These are phyloP conservation scores for Phytopythium aichiense DNA, from an alignment of 352 stramenopile species.

Conservation along the genomic window DNA sequence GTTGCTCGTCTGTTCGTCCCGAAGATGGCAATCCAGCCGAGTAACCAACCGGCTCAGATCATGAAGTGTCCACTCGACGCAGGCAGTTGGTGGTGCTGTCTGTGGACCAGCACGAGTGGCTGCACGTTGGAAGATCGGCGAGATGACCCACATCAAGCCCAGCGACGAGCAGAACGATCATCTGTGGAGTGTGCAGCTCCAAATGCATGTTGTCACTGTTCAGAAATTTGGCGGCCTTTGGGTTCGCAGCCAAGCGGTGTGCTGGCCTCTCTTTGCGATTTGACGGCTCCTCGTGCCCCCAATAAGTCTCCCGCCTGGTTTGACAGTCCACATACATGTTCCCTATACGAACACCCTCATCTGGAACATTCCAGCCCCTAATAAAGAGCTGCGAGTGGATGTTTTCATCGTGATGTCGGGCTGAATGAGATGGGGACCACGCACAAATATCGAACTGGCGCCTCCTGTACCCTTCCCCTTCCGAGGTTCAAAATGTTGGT, in stretches of 20 bases:
- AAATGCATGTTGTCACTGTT: no score
- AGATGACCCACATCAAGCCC: no score
- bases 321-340: neutral
- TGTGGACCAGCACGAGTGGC: no score
- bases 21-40: no score
- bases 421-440: neutral
- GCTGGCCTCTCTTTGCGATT: neutral
- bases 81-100: no score
- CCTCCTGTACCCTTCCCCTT: neutral
- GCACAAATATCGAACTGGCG: slow-evolving; percentile 2
- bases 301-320: neutral
- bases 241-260: neutral
- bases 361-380: neutral
- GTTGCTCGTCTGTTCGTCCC: no score
- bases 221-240: neutral
- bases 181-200: no score
- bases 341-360: neutral
- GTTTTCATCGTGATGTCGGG: neutral
- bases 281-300: neutral
- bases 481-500: neutral
- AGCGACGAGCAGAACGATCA: no score
- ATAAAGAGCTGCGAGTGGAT: neutral
- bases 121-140: no score
- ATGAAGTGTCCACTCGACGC: no score
- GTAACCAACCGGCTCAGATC: no score